A percentile compares a stretch with the other conserved stretches of the same genome.
Evolutionary conservation across 2,329 filamentous ascomycete genomes (phyloP).

Genomic region (Arthrobotrys sinensis): DNA sequence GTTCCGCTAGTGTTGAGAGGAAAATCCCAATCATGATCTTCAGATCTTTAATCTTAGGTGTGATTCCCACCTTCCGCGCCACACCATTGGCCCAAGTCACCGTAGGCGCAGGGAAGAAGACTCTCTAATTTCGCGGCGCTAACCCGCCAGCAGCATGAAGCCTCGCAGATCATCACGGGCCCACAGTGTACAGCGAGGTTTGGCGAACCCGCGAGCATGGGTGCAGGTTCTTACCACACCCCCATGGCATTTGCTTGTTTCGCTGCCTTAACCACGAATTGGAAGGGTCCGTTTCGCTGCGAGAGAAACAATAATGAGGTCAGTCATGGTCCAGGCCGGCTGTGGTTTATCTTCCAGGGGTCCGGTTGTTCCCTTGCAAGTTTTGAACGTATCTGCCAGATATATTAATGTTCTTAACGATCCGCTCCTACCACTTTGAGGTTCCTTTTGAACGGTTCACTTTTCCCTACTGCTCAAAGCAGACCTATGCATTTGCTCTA

Average conservation of each 20-base stretch:
- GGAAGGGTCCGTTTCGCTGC: slow-evolving; percentile 20
- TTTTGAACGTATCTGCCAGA: slow-evolving; percentile 19
- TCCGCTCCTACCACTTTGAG: slow-evolving; percentile 59
- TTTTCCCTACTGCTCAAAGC: slow-evolving; percentile 35
- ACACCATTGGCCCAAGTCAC: slow-evolving; percentile 50
- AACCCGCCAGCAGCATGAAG: slow-evolving; percentile 52
- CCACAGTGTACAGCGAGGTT: slow-evolving; percentile 35
- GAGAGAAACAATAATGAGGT: slow-evolving; percentile 42
- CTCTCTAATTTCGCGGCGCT: slow-evolving; percentile 56
- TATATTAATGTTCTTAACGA: slow-evolving; percentile 40
- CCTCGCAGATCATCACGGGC: slow-evolving; percentile 37
- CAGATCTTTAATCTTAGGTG: slow-evolving; percentile 38
- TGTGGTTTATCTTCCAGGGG: slow-evolving; percentile 26
- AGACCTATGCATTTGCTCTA: slow-evolving; percentile 22
- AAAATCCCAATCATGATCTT: slow-evolving; percentile 38
- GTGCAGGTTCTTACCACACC: slow-evolving; percentile 18
- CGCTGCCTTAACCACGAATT: slow-evolving; percentile 34
- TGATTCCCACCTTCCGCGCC: slow-evolving; percentile 16
- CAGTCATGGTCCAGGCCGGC: slow-evolving; percentile 15
- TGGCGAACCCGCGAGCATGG: slow-evolving; percentile 32
- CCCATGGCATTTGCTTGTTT: slow-evolving; percentile 39
- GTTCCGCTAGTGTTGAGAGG: slow-evolving; percentile 18
- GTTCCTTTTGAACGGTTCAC: slow-evolving; percentile 28
- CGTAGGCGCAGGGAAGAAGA: slow-evolving; percentile 50
- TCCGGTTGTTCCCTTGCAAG: slow-evolving; percentile 24